Evolutionary conservation across 352 stramenopile species (phyloP).

Genomic region (Pseudoperonospora humuli): DNA sequence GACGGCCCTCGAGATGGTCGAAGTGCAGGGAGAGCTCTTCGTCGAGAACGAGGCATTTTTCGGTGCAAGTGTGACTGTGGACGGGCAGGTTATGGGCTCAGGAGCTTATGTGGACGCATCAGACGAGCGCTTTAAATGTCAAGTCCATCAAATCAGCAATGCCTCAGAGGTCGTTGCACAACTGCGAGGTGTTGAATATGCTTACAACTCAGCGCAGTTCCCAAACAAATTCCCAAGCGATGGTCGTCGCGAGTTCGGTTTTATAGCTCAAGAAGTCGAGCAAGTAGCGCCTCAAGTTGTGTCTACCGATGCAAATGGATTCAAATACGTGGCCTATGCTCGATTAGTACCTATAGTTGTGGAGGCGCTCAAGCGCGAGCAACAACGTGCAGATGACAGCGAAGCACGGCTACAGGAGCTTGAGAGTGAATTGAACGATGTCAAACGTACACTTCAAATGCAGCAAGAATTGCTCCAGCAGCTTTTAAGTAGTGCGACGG

Average conservation of each 20-base stretch:
- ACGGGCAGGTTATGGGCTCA: too few relatives aligned
- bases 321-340: constrained; percentile 86
- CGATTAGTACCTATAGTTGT: constrained; percentile 65
- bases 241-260: constrained; percentile 59
- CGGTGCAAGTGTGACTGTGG: too few relatives aligned
- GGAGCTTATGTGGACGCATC: too few relatives aligned
- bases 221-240: constrained; percentile 33
- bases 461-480: constrained; percentile 15
- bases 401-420: constrained; percentile 13
- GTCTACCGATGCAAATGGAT: constrained; percentile 48
- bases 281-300: constrained; percentile 77
- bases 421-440: constrained; percentile 8
- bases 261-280: constrained; percentile 86
- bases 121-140: too few relatives aligned
- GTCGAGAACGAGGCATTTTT: too few relatives aligned
- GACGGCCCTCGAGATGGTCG: too few relatives aligned
- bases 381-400: constrained; percentile 10
- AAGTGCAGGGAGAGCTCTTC: too few relatives aligned
- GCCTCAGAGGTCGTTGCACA: too few relatives aligned
- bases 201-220: too few relatives aligned
- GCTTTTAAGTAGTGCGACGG: background rate
- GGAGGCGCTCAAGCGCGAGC: constrained; percentile 61
- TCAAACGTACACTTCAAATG: constrained; percentile 9
- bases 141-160: too few relatives aligned
- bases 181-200: too few relatives aligned